Evolutionary conservation across 345 rosid species (phyloP).

Genomic region (Acer campestre): DNA sequence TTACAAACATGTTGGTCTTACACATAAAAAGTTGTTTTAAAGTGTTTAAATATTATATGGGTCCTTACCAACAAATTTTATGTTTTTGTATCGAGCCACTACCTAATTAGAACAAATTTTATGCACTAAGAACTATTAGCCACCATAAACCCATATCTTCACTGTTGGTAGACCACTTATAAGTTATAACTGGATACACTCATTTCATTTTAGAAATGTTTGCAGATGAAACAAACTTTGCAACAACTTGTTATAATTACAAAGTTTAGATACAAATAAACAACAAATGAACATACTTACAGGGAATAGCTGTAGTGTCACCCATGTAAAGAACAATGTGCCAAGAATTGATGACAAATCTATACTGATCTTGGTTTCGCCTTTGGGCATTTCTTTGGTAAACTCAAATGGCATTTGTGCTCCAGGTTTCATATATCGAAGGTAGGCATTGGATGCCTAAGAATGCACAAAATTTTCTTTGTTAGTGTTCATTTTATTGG

Average conservation of each 20-base stretch:
- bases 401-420: constrained; percentile 57
- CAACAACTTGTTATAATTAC: not conserved
- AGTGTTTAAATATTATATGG: too few species aligned
- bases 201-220: not conserved
- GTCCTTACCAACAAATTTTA: too few species aligned
- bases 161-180: too few species aligned
- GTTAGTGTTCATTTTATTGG: constrained; percentile 8
- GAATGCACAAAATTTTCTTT: constrained; percentile 13
- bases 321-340: constrained; percentile 84
- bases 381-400: constrained; percentile 85
- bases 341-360: constrained; percentile 84
- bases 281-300: constrained; percentile 49
- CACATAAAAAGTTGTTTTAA: too few species aligned
- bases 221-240: not conserved
- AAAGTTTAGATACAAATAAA: not conserved
- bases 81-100: too few species aligned
- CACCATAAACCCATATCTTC: too few species aligned
- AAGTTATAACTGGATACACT: not conserved
- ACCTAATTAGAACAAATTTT: not conserved
- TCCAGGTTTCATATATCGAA: constrained; percentile 49
- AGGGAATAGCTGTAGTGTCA: constrained; percentile 76
- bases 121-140: too few species aligned
- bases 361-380: constrained; percentile 39
- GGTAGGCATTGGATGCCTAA: constrained; percentile 87
- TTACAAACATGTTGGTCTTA: too few species aligned